Base-by-base conservation (phyloP, 139 green algal species). In the Yamagishiella unicocca region DNA sequence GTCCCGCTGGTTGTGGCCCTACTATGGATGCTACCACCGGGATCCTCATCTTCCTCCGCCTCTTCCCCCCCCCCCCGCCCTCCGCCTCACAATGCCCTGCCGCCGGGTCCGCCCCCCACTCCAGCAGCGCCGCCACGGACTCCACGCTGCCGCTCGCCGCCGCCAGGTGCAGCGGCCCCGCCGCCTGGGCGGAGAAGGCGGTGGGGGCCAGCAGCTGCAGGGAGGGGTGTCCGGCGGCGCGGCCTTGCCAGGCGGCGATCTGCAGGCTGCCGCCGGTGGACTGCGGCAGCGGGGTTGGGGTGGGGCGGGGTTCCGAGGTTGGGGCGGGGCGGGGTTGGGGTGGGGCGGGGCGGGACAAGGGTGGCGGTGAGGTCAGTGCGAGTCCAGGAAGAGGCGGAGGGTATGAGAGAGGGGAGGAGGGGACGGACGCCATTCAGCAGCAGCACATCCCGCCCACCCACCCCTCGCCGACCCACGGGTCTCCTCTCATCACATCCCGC, bases 81-180 rank as follows among this genome's bases (percentile, higher is more conserved):
- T 0, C 9, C 2, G 5, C 53, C 77, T 40, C 77, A 84, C 77
- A 55, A 38, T 73, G 73, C 2, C n/a, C 25, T 8, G 54, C 58
- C 29, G 10, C 0, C 25, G 77, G 77, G 55, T 84, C 55, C 55
- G 77, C 77, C 6, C 77, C 77, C 77, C 77, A 84, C 6, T 27
- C 55, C 77, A 84, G 55, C 53, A 84, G 58, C 29, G 38, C 77
- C 58, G 25, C 25, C 38, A 84, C 77, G 9, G 38, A n/a, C 1
- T 21, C 58, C 17, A 31, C 40, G 40, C 73, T 22, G 6, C 77
- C 77, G 0, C 77, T 24, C 6, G 5, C 12, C 9, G 77, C 77
- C 29, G 77, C 77, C 77, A 84, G 77, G 19, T 50, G 58, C 27
- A 84, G 77, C 25, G 77, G 76, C 53, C 35, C 37, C 33, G 76